Conservation (phyloP, 2,329 filamentous ascomycete species). For the Colletotrichum kahawae region DNA sequence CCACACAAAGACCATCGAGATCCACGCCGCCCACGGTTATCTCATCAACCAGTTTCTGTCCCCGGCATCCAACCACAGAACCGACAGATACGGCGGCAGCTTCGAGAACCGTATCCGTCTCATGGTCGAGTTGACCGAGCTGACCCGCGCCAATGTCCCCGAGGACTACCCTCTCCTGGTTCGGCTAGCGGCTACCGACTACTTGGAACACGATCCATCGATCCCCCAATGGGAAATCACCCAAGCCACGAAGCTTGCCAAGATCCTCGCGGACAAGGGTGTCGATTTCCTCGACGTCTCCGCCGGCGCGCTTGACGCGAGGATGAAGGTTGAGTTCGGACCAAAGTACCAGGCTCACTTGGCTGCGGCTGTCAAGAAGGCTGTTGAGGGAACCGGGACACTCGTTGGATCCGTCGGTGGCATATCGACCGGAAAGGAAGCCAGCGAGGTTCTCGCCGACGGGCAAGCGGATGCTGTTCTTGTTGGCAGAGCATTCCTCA, state of each 20-base stretch:
- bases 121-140: slow-evolving; percentile 52
- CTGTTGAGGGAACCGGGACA: slow-evolving; percentile 60
- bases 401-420: slow-evolving; percentile 48
- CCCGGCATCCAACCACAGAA: slow-evolving; percentile 47
- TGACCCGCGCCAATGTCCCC: slow-evolving; percentile 65
- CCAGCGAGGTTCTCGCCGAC: slow-evolving; percentile 49
- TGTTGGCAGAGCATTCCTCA: slow-evolving; percentile 57
- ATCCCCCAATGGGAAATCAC: slow-evolving; percentile 67
- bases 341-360: slow-evolving; percentile 74
- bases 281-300: slow-evolving; percentile 77
- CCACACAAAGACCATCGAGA: slow-evolving; percentile 7
- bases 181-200: slow-evolving; percentile 74
- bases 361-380: slow-evolving; percentile 69
- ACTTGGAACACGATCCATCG: slow-evolving; percentile 65
- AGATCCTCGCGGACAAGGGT: slow-evolving; percentile 64
- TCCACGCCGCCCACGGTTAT: slow-evolving; percentile 53
- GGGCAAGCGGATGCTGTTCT: slow-evolving; percentile 51
- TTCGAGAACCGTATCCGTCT: slow-evolving; percentile 50
- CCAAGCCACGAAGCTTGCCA: slow-evolving; percentile 67
- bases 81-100: slow-evolving; percentile 51
- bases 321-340: slow-evolving; percentile 60
- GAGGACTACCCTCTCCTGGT: slow-evolving; percentile 71
- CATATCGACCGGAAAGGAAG: slow-evolving; percentile 46
- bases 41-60: slow-evolving; percentile 52
- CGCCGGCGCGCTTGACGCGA: slow-evolving; percentile 66